Base-by-base conservation (phyloP, 768 basidiomycete genomes). In the Amanita rimosa region DNA sequence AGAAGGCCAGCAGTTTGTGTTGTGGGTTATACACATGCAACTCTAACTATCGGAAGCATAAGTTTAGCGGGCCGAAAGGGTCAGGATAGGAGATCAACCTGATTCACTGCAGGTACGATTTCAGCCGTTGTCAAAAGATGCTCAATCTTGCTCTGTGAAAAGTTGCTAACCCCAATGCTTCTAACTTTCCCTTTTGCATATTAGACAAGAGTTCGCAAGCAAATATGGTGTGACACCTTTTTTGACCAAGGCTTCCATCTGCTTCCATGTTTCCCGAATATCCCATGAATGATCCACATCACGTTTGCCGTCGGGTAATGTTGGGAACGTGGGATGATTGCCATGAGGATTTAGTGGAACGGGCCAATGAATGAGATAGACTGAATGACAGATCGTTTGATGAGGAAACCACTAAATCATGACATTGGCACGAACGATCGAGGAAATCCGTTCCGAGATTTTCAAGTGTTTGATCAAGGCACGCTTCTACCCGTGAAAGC, bases 391-490 rank as follows among this genome's bases (percentile, higher is more conserved):
- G 24, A 46, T 43, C 44, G 43, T 43, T 51, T 51, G 36, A 48
- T 24, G 53, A 49, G 49, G 48, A 49, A 37, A 13, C 37, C 47
- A 47, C 36, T 49, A 50, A 29, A 50, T 57, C 54, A 54, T 57
- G 39, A 57, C 29, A 40, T 19, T n/a, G 21, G 16, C 53, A 68
- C 74, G 62, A 57, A 82, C 85, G 68, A 52, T 94, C 91, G 21
- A 94, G 74, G 64, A 93, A 93, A 67, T 89, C 82, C 27, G 76
- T 77, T n/a, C 83, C 88, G 27, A 95, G 78, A 57, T 80, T 79
- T 19, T 76, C 72, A 11, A 94, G 78, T 13, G 85, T 82, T 58
- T 82, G 72, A 60, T 91, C 78, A 10, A 94, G 73, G 49, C 76
- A 73, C 54, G 81, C 77, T 57, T 87, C 85, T 27, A 86, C 86